These are phyloP conservation scores for Saksenaea oblongispora DNA, from an alignment of 371 early-diverging fungal species.

Conservation along the genomic window DNA sequence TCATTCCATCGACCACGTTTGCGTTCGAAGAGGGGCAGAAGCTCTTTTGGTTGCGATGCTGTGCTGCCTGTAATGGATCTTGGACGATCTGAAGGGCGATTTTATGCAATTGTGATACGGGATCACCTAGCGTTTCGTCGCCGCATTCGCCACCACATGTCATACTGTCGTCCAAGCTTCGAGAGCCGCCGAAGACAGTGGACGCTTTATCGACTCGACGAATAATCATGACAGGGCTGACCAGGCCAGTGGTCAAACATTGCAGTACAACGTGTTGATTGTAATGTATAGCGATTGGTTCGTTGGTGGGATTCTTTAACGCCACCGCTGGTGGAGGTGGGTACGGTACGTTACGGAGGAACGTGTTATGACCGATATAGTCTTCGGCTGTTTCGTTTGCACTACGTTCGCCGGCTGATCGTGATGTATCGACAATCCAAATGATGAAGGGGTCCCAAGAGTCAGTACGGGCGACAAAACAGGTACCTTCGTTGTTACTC, in stretches of 20 bases:
- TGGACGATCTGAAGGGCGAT: constrained; percentile 72
- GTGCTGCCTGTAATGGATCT: constrained; percentile 7
- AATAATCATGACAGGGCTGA: constrained; percentile 76
- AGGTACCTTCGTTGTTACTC: constrained; percentile 31
- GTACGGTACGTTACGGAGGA: constrained; percentile 36
- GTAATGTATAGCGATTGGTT: constrained; percentile 71
- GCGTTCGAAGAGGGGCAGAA: constrained; percentile 18
- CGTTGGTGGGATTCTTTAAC: constrained; percentile 43
- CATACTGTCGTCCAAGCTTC: neutral
- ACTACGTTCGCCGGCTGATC: constrained; percentile 14
- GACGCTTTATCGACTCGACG: constrained; percentile 80
- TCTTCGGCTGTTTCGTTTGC: neutral
- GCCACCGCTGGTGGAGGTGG: constrained; percentile 70
- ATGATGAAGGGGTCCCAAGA: constrained; percentile 84
- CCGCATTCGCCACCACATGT: constrained; percentile 17
- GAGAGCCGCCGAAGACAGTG: constrained; percentile 66
- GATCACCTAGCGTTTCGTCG: constrained; percentile 34
- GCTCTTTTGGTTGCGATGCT: constrained; percentile 7
- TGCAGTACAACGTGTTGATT: constrained; percentile 77
- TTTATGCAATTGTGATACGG: constrained; percentile 82
- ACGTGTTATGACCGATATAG: constrained; percentile 13
- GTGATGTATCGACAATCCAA: constrained; percentile 68
- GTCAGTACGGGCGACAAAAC: constrained; percentile 71
- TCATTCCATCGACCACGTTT: constrained; percentile 5
- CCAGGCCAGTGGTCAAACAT: constrained; percentile 75